phyloP scores from a whole-genome alignment of 768 basidiomycete genomes.

The Pleurotus tuber-regium region DNA sequence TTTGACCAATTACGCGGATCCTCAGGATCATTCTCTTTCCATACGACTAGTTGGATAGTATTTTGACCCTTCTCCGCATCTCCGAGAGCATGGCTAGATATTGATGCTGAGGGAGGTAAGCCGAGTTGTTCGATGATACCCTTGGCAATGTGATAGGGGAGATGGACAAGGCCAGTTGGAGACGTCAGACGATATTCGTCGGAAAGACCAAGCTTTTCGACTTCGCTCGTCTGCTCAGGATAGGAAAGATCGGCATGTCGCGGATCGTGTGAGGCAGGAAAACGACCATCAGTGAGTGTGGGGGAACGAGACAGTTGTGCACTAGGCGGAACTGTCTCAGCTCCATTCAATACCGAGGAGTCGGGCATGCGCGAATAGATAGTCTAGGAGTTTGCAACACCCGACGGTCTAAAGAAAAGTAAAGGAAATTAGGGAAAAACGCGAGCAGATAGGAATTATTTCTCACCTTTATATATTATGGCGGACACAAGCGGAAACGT shows the following conservation, averaged over 20 bases:
- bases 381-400: neutral
- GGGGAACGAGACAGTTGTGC: conserved; percentile 9
- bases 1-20: conserved; percentile 37
- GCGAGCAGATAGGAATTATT: neutral
- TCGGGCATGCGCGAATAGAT: neutral
- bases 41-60: conserved; percentile 33
- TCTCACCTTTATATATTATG: conserved; percentile 6
- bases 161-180: conserved; percentile 23
- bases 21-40: conserved; percentile 33
- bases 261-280: conserved; percentile 3
- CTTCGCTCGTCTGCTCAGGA: conserved; percentile 15
- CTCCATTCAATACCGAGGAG: neutral
- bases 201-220: conserved; percentile 18
- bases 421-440: neutral
- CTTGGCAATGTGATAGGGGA: conserved; percentile 2
- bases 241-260: conserved; percentile 13
- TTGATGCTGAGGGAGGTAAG: conserved; percentile 25
- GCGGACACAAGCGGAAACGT: conserved; percentile 2
- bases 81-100: conserved; percentile 20
- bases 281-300: neutral
- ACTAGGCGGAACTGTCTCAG: conserved; percentile 7
- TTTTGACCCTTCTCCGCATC: conserved; percentile 33
- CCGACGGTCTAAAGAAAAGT: neutral
- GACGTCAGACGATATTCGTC: conserved; percentile 30
- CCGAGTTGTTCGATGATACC: conserved; percentile 20